These are phyloP conservation scores for Aspergillus pseudoviridinutans DNA, from an alignment of 2,329 filamentous ascomycete genomes.

Conservation along the genomic window DNA sequence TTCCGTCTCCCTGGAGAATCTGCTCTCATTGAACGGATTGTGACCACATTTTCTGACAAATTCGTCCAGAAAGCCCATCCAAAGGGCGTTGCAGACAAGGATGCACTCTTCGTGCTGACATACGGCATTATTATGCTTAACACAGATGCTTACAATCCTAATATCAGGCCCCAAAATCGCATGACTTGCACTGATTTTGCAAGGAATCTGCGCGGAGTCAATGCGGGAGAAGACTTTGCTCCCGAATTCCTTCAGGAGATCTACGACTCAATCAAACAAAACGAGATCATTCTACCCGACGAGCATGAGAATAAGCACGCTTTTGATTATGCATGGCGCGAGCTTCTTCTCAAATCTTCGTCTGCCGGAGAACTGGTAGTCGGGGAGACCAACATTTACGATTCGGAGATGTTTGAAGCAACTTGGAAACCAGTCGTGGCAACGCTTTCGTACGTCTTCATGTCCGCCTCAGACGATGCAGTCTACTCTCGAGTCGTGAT, in stretches of 20 bases:
- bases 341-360: constrained; percentile 80
- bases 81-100: constrained; percentile 74
- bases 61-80: constrained; percentile 70
- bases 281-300: constrained; percentile 94
- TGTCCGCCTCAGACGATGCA: constrained; percentile 94
- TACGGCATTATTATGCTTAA: constrained; percentile 98
- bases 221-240: constrained; percentile 78
- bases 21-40: constrained; percentile 85
- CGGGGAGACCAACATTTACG: constrained; percentile 89
- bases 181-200: constrained; percentile 84
- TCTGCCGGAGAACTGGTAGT: constrained; percentile 68
- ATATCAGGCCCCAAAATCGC: constrained; percentile 68
- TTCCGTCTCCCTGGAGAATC: constrained; percentile 95
- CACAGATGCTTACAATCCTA: constrained; percentile 94
- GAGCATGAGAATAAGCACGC: constrained; percentile 96
- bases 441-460: constrained; percentile 95
- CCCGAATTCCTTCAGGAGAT: constrained; percentile 79
- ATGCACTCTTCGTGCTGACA: constrained; percentile 83
- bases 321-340: constrained; percentile 97
- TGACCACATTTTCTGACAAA: constrained; percentile 80
- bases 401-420: constrained; percentile 94
- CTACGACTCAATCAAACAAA: constrained; percentile 83
- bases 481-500: constrained; percentile 92
- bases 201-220: constrained; percentile 85
- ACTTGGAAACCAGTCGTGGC: constrained; percentile 95